Evolutionary conservation across 1,139 yeast species (phyloP).

Genomic region (Trichomonascaceae sp.): DNA sequence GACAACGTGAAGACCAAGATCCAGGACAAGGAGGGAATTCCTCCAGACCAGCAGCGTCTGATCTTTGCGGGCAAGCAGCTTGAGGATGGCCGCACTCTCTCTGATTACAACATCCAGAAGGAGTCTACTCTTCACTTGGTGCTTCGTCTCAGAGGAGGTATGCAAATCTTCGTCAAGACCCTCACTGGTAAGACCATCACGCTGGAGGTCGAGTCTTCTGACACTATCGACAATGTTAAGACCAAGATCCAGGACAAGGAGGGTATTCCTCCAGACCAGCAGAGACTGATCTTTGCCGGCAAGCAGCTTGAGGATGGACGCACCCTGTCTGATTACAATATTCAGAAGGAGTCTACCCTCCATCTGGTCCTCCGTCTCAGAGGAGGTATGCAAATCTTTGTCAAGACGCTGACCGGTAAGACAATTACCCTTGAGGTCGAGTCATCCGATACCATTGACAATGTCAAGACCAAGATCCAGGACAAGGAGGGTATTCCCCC

Average conservation of each 20-base stretch:
- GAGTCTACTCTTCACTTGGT: conserved; percentile 81
- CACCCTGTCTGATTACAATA: conserved; percentile 76
- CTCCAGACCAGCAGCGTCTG: conserved; percentile 82
- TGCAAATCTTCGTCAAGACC: conserved; percentile 73
- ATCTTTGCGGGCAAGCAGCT: conserved; percentile 83
- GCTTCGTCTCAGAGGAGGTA: conserved; percentile 81
- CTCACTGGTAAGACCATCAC: conserved; percentile 81
- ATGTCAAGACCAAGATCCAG: conserved; percentile 75
- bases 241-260: conserved; percentile 80
- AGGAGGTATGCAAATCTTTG: conserved; percentile 75
- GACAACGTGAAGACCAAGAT: conserved; percentile 84
- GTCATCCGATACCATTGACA: conserved; percentile 78
- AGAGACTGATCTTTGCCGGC: conserved; percentile 77
- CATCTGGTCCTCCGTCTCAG: conserved; percentile 75
- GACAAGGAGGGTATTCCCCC: conserved; percentile 87
- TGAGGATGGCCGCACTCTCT: conserved; percentile 73
- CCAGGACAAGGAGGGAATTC: conserved; percentile 84
- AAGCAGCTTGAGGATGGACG: conserved; percentile 81
- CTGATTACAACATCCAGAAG: conserved; percentile 78
- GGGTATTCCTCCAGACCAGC: conserved; percentile 85
- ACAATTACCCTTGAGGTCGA: conserved; percentile 78
- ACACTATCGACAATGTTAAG: conserved; percentile 78
- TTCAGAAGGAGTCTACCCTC: conserved; percentile 75
- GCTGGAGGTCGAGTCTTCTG: conserved; percentile 75
- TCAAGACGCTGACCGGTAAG: conserved; percentile 79